Evolutionary conservation across 2,329 filamentous ascomycete species (phyloP).

Genomic region (Talaromyces rugulosus): DNA sequence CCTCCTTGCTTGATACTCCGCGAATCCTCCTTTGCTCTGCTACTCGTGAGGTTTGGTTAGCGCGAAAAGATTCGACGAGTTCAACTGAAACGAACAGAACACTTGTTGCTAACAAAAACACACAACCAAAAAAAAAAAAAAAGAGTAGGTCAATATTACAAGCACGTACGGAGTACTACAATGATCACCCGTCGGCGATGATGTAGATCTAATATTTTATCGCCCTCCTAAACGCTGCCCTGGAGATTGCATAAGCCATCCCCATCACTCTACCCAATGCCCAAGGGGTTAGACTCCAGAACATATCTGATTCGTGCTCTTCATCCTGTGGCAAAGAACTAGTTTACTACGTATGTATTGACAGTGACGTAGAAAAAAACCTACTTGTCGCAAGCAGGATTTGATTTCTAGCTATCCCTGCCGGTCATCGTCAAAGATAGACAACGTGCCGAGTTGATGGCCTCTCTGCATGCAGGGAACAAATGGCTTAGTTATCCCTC

Average conservation of each 20-base stretch:
- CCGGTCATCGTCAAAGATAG: neutral
- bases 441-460: neutral
- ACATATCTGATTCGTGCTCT: neutral
- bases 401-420: neutral
- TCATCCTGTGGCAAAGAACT: neutral
- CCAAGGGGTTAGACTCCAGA: neutral
- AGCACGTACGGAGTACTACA: neutral
- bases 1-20: neutral
- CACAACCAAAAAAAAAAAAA: neutral
- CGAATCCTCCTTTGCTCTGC: neutral
- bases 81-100: neutral
- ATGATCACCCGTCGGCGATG: neutral
- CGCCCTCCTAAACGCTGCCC: neutral
- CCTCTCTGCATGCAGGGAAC: neutral
- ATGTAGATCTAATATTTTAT: constrained; percentile 2
- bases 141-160: neutral
- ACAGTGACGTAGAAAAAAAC: neutral
- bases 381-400: neutral
- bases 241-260: neutral
- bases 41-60: neutral
- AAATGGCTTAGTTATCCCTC: neutral
- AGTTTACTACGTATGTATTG: neutral
- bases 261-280: neutral
- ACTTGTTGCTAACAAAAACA: neutral
- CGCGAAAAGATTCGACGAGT: neutral